Conservation (phyloP, 179 eudicot genomes). For the Silene noctiflora region DNA sequence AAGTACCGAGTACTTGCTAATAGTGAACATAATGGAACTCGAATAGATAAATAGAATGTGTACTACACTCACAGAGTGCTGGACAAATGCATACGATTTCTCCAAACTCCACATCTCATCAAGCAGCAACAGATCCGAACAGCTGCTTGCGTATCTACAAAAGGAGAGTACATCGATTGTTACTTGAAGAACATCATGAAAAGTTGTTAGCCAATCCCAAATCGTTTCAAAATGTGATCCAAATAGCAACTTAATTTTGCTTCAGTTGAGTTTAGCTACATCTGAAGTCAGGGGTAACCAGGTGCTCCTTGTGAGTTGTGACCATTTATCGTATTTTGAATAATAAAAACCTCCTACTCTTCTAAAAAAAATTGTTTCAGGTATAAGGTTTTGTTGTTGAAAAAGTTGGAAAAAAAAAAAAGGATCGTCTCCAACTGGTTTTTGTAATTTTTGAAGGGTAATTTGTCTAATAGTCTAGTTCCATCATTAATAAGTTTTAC, state of each 20-base stretch:
- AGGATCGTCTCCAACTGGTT: too few relatives aligned
- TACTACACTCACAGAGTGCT: conserved; percentile 17
- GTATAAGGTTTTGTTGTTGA: too few relatives aligned
- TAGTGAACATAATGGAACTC: conserved; percentile 16
- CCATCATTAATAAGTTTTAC: too few relatives aligned
- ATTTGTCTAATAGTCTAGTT: too few relatives aligned
- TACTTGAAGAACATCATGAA: background rate
- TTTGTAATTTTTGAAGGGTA: too few relatives aligned
- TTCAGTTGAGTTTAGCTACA: background rate
- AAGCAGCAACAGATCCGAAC: conserved; percentile 44
- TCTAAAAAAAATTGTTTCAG: too few relatives aligned
- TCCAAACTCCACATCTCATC: conserved; percentile 19
- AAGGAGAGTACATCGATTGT: background rate
- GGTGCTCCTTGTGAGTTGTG: too few relatives aligned
- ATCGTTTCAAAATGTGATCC: background rate
- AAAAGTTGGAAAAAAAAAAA: too few relatives aligned
- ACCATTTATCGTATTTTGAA: too few relatives aligned
- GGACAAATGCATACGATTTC: conserved; percentile 9
- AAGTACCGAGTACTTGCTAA: conserved; percentile 19
- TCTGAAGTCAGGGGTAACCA: too few relatives aligned
- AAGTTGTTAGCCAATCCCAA: background rate
- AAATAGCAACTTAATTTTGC: background rate
- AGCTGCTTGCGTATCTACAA: conserved; percentile 78
- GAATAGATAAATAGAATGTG: conserved; percentile 23
- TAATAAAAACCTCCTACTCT: too few relatives aligned